Evolutionary conservation across 164 flowering plant genomes (phyloP), one percentile per base, ranked within the genome.

Genomic region (Liquidambar formosana): DNA sequence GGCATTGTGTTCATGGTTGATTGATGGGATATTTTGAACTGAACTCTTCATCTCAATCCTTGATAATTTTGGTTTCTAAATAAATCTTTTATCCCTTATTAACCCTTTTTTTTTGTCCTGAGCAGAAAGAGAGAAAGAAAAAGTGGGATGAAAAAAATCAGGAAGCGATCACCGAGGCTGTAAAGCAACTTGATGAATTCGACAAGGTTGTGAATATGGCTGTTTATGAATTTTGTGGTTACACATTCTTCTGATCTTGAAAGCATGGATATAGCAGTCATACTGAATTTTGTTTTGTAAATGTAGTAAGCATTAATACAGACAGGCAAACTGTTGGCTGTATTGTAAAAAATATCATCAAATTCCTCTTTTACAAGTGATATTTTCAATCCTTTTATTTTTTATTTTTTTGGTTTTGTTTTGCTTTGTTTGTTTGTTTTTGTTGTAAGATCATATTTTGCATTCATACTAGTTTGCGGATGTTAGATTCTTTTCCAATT

Each of bases 71-170:
- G 15, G 45, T 57, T 52, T 38, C 26, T 56, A 6, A 52, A 53
- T 27, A 16, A 28, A 49, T 51, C 18, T 65, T 60, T 68, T 72
- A 1, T 15, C 25, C 44, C 53, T 38, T 28, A 49, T 22, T 26
- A 18, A 4, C 19, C 25, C 44, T 66, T 38, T 28, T 27, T 22
- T 26, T 23, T 28, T 38, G n/a, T 58, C 13, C 0, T 38, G 58
- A 5, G 56, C 88, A 95, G 97, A 84, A 85, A 77, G 97, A 93
- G 67, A 84, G 97, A 74, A 91, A 76, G 84, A 95, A 93, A 71
- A 91, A 82, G 51, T 95, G 99, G 99, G 97, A 95, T 70, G 96
- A 91, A 74, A 85, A 80, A 67, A 88, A 85, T 71, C 97, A 95
- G 78, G 97, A 85, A 80, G 96, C 92, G 61, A 88, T 93, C 51